Percentiles rank a stretch among this genome's conserved stretches.
These are phyloP conservation scores for Penicillium palitans DNA, from an alignment of 2,329 filamentous ascomycete species.

Conservation along the genomic window DNA sequence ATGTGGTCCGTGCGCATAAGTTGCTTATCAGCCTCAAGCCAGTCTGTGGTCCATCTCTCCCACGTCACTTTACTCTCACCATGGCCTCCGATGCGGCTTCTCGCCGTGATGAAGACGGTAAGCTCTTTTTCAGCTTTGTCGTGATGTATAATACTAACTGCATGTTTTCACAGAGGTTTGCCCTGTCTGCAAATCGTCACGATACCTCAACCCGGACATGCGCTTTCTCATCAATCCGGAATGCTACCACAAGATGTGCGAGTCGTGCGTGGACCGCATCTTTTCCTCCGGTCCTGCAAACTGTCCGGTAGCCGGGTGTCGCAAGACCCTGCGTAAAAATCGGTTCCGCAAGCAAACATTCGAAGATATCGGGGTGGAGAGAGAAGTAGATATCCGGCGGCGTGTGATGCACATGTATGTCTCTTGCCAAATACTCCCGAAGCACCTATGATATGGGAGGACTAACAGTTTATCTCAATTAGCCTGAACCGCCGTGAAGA, in stretches of 20 bases:
- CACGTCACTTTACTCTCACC: conserved; percentile 6
- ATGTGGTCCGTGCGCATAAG: conserved; percentile 28
- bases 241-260: conserved; percentile 99
- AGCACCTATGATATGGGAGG: too few relatives aligned
- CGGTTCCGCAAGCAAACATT: conserved; percentile 89
- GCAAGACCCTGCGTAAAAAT: conserved; percentile 78
- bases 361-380: conserved; percentile 80
- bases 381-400: conserved; percentile 87
- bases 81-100: conserved; percentile 34
- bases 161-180: conserved; percentile 66
- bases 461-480: conserved; percentile 22
- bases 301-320: conserved; percentile 87
- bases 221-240: conserved; percentile 95
- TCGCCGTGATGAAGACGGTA: conserved; percentile 47
- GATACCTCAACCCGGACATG: conserved; percentile 93
- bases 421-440: background rate
- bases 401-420: conserved; percentile 65
- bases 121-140: conserved; percentile 5
- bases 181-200: conserved; percentile 94
- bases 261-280: conserved; percentile 89
- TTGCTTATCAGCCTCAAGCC: conserved; percentile 14
- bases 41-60: conserved; percentile 8
- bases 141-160: conserved; percentile 9
- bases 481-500: conserved; percentile 88
- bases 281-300: conserved; percentile 89